Conservation (phyloP, 805 yeast species). For the Metschnikowia vanudenii region DNA sequence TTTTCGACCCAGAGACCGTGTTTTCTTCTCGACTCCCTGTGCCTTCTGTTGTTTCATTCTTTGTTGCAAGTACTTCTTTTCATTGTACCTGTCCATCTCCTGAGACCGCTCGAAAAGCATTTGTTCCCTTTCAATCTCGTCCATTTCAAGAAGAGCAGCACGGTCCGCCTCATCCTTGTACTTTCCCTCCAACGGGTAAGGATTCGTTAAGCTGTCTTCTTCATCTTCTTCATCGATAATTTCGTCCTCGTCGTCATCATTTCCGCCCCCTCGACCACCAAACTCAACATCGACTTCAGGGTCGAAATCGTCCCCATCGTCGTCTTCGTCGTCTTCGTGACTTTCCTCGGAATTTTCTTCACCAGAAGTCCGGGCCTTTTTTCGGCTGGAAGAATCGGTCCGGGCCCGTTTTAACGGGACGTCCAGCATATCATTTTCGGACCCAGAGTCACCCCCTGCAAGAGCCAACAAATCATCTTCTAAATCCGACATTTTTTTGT, state of each 20-base stretch:
- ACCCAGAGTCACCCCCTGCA: constrained; percentile 56
- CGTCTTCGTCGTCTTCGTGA: constrained; percentile 23
- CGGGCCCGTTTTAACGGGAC: constrained; percentile 33
- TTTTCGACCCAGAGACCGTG: constrained; percentile 40
- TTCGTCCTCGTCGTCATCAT: constrained; percentile 20
- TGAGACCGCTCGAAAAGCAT: constrained; percentile 89
- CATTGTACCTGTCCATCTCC: constrained; percentile 84
- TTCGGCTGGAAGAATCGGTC: constrained; percentile 13
- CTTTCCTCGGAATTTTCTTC: constrained; percentile 24
- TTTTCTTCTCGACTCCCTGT: constrained; percentile 22
- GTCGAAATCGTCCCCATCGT: constrained; percentile 14
- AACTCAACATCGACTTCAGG: constrained; percentile 29
- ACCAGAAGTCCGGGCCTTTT: constrained; percentile 22
- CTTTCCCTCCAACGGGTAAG: constrained; percentile 92
- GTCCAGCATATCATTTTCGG: constrained; percentile 40
- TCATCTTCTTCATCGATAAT: constrained; percentile 20
- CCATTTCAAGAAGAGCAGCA: constrained; percentile 62
- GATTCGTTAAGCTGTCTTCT: constrained; percentile 45
- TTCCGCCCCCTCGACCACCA: constrained; percentile 27
- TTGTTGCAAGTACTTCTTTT: constrained; percentile 76
- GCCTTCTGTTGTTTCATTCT: constrained; percentile 62
- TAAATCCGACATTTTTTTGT: constrained; percentile 64
- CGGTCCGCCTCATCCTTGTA: constrained; percentile 82
- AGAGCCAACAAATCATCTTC: constrained; percentile 95
- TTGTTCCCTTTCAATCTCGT: constrained; percentile 90